Evolutionary conservation across 345 rosid species (phyloP).

Genomic region (Crucihimalaya himalaica): DNA sequence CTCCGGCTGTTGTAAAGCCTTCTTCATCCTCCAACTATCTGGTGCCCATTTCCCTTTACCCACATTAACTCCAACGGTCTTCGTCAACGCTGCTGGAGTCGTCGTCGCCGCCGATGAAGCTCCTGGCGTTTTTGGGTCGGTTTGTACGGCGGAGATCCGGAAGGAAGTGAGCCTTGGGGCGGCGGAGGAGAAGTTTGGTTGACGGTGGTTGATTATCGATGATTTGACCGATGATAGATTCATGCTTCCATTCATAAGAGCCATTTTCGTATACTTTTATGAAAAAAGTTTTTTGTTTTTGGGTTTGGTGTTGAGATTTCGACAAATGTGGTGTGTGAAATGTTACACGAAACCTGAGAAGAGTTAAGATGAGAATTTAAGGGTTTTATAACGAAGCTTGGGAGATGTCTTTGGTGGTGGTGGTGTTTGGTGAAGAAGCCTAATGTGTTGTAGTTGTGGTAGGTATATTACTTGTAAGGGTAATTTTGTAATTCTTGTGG

Average conservation of each 20-base stretch:
- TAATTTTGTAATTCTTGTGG: neutral
- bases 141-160: constrained; percentile 43
- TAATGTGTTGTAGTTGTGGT: constrained; percentile 27
- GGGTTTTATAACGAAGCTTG: constrained; percentile 32
- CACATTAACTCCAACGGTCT: constrained; percentile 28
- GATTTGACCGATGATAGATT: constrained; percentile 33
- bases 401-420: neutral
- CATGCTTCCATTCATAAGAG: constrained; percentile 39
- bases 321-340: constrained; percentile 8
- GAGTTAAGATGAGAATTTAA: neutral
- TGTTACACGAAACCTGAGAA: constrained; percentile 42
- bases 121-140: constrained; percentile 36
- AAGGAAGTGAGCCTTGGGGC: constrained; percentile 24
- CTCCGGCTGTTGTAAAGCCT: constrained; percentile 64
- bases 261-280: constrained; percentile 12
- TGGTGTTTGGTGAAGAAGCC: constrained; percentile 39
- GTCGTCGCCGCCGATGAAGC: constrained; percentile 13
- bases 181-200: constrained; percentile 29
- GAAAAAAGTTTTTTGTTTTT: neutral
- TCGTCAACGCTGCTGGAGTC: constrained; percentile 19
- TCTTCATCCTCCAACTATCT: constrained; percentile 61
- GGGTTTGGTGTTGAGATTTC: constrained; percentile 32
- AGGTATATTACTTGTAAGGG: constrained; percentile 29
- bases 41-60: constrained; percentile 46
- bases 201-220: constrained; percentile 34